These are phyloP conservation scores for Rhodotorula kratochvilovae DNA, from an alignment of 768 basidiomycete species.

Conservation along the genomic window DNA sequence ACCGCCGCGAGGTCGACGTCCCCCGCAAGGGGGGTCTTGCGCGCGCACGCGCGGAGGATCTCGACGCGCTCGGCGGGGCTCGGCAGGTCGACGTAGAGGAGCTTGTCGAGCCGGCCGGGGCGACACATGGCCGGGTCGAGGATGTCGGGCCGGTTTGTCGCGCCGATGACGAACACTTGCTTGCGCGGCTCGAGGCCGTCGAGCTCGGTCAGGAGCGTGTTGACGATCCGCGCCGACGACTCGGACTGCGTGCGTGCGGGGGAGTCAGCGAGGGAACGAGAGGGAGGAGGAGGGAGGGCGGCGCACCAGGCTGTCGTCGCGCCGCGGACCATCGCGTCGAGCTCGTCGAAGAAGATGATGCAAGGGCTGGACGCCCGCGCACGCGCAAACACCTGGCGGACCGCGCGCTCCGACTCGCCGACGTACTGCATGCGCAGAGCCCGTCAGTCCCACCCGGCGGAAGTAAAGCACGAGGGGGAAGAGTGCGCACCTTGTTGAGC, in stretches of 20 bases:
- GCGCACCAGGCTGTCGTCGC: constrained; percentile 81
- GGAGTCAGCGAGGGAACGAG: not conserved
- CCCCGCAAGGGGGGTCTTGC: constrained; percentile 64
- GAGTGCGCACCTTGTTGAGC: constrained; percentile 74
- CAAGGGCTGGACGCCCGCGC: constrained; percentile 91
- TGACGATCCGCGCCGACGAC: constrained; percentile 65
- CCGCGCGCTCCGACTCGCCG: constrained; percentile 91
- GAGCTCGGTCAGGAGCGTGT: constrained; percentile 86
- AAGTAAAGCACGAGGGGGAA: constrained; percentile 6
- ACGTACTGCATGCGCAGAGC: constrained; percentile 66
- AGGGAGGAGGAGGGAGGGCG: not conserved
- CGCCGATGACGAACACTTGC: constrained; percentile 84
- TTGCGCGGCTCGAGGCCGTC: constrained; percentile 61
- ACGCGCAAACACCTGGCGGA: constrained; percentile 87
- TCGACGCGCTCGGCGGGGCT: constrained; percentile 74
- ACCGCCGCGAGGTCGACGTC: constrained; percentile 62
- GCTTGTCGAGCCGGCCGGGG: constrained; percentile 86
- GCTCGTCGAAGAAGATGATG: constrained; percentile 90
- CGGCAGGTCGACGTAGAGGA: constrained; percentile 96
- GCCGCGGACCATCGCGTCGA: constrained; percentile 82
- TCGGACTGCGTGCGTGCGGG: constrained; percentile 2
- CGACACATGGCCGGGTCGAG: constrained; percentile 87
- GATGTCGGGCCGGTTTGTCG: constrained; percentile 90
- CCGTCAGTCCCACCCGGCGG: not conserved
- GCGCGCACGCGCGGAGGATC: constrained; percentile 75